Evolutionary conservation across 352 stramenopile species (phyloP), one percentile per base, ranked within the genome.

Genomic region (Phytopythium chamaehyphon): DNA sequence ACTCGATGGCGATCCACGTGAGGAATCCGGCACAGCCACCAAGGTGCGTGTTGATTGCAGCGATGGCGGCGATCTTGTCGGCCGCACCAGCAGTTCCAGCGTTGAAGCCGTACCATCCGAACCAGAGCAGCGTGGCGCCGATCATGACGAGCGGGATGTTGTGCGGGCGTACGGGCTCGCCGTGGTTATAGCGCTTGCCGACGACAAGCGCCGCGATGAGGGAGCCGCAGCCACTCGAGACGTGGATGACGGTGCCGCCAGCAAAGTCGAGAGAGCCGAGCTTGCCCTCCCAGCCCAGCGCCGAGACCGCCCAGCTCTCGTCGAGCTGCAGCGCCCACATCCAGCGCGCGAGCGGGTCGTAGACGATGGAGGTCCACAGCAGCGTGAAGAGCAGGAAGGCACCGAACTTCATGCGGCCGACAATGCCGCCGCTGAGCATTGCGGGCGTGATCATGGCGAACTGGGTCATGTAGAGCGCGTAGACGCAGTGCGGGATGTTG

Each of bases 281-380:
- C 21, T 57, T 44, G 28, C 47, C 53, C 47, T 62, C 52, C 58
- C 59, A 63, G 9, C 59, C 54, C 14, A 59, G 14, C 3, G 47
- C n/a, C 22, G 31, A n/a, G 12, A 49, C 15, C 21, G 54, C 40
- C 19, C 55, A 66, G n/a, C n/a, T 39, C 11, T 52, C 53, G 38
- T 59, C 47, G 40, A 74, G 51, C 12, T 69, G 44, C 4, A 54
- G 42, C 8, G 55, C 28, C 71, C 71, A 83, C 39, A 69, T 61
- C 62, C 73, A 76, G 50, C 69, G 70, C n/a, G 70, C 71, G n/a
- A 83, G 42, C 19, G 70, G 70, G 51, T 63, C 66, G 51, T 82
- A 83, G 6, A 83, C 63, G 15, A 67, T 24, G n/a, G 74, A 42
- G 18, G 64, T 59, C 53, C 66, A 81, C 19, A 78, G 33, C 37